Conservation (phyloP, 78 protist genomes). For the Ministeria vibrans region DNA sequence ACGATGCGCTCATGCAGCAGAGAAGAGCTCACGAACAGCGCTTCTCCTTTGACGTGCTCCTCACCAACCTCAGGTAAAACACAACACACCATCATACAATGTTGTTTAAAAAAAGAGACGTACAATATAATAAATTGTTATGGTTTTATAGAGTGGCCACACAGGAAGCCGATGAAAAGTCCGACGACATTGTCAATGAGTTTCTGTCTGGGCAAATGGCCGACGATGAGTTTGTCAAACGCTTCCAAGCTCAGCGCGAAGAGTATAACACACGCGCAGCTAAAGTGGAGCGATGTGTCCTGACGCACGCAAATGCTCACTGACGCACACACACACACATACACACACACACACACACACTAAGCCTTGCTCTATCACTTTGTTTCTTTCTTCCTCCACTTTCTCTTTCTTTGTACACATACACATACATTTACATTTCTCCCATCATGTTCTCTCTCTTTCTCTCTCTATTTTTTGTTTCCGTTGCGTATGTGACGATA, state of each 20-base stretch:
- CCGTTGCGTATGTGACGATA: conserved; percentile 81
- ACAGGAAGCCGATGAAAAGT: background rate
- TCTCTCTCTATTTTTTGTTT: conserved; percentile 87
- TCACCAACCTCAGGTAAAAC: no score
- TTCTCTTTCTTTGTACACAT: background rate
- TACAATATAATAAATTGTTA: background rate
- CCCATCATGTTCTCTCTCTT: conserved; percentile 57
- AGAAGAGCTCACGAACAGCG: no score
- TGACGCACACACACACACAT: conserved; percentile 8
- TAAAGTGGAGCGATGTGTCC: no score
- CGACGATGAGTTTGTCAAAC: no score
- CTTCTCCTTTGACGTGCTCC: no score
- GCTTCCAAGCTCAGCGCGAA: no score
- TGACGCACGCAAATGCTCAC: background rate
- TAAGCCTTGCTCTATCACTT: background rate
- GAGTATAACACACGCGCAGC: no score
- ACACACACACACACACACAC: conserved; percentile 1
- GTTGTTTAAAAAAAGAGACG: background rate
- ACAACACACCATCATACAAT: background rate
- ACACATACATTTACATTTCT: background rate
- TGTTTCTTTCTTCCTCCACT: no score
- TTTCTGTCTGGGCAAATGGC: background rate
- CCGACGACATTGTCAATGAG: conserved; percentile 3
- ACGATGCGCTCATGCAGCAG: no score
- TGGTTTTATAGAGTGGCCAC: background rate